These are phyloP conservation scores for Pseudohalonectria lignicola DNA, from an alignment of 2,329 filamentous ascomycete genomes.

Conservation along the genomic window DNA sequence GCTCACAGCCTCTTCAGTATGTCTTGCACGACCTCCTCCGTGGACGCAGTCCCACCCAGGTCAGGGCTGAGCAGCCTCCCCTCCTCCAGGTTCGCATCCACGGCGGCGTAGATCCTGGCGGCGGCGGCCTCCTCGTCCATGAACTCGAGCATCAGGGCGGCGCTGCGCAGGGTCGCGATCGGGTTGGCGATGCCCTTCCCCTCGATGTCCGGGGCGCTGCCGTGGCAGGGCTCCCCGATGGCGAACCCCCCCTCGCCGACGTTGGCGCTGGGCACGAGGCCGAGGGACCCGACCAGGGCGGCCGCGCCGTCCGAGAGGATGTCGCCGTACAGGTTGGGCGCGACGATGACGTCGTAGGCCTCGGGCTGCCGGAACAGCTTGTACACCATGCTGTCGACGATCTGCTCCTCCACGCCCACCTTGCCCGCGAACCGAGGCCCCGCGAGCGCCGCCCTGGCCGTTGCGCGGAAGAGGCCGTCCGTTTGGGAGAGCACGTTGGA, in stretches of 20 bases:
- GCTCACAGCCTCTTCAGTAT: conserved; percentile 76
- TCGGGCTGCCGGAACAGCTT: conserved; percentile 95
- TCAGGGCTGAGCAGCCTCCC: conserved; percentile 78
- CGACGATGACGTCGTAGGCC: conserved; percentile 95
- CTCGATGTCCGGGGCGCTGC: conserved; percentile 90
- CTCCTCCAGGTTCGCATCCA: conserved; percentile 82
- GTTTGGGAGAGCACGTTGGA: conserved; percentile 95
- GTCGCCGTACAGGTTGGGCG: conserved; percentile 94
- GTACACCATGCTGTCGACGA: conserved; percentile 99
- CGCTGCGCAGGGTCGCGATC: conserved; percentile 84
- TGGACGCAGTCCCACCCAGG: conserved; percentile 77
- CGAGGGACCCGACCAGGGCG: conserved; percentile 82
- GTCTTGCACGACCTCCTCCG: conserved; percentile 78
- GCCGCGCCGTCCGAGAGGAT: conserved; percentile 93
- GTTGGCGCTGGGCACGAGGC: conserved; percentile 89
- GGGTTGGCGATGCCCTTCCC: conserved; percentile 90
- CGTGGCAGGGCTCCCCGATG: conserved; percentile 97
- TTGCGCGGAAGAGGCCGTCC: conserved; percentile 86
- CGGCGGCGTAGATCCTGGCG: conserved; percentile 79
- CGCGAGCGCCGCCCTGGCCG: conserved; percentile 62
- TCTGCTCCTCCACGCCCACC: conserved; percentile 83
- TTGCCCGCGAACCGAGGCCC: conserved; percentile 44
- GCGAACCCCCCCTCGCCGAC: conserved; percentile 84
- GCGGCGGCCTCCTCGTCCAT: conserved; percentile 78
- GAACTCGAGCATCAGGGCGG: conserved; percentile 94